These are phyloP conservation scores for Hypoxylon intermedium DNA, from an alignment of 495 filamentous ascomycete species.

Conservation along the genomic window DNA sequence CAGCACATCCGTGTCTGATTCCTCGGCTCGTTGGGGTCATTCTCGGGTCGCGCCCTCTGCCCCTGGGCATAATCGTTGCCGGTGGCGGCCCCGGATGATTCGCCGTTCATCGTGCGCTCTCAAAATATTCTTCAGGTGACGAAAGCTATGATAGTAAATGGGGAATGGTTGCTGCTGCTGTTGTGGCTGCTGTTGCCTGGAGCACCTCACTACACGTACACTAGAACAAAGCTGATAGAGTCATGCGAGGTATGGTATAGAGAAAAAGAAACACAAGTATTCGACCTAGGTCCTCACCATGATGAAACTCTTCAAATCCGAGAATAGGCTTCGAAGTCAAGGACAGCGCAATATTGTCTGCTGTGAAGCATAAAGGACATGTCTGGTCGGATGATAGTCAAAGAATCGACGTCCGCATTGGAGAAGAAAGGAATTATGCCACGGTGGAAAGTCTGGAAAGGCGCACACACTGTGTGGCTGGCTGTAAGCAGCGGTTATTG, in stretches of 20 bases:
- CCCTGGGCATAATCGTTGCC: slow-evolving; percentile 19
- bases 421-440: slow-evolving; percentile 8
- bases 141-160: background rate
- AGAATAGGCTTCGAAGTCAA: slow-evolving; percentile 12
- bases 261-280: slow-evolving; percentile 1
- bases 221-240: slow-evolving; percentile 5
- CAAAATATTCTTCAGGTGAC: too few species aligned
- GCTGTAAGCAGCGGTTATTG: slow-evolving; percentile 2
- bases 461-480: slow-evolving; percentile 1
- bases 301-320: slow-evolving; percentile 11
- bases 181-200: background rate
- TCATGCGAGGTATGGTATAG: background rate
- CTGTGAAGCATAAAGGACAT: slow-evolving; percentile 23
- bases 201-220: slow-evolving; percentile 1
- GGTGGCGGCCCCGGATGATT: slow-evolving; percentile 21
- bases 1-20: slow-evolving; percentile 71
- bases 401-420: slow-evolving; percentile 21
- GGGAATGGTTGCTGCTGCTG: background rate
- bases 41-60: slow-evolving; percentile 18
- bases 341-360: slow-evolving; percentile 29
- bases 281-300: slow-evolving; percentile 28
- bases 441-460: background rate
- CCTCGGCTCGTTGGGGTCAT: slow-evolving; percentile 39
- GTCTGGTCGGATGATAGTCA: slow-evolving; percentile 4
- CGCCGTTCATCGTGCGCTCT: slow-evolving; percentile 2